Conservation (phyloP, 805 yeast genomes). For the Dipodascus albidus region DNA sequence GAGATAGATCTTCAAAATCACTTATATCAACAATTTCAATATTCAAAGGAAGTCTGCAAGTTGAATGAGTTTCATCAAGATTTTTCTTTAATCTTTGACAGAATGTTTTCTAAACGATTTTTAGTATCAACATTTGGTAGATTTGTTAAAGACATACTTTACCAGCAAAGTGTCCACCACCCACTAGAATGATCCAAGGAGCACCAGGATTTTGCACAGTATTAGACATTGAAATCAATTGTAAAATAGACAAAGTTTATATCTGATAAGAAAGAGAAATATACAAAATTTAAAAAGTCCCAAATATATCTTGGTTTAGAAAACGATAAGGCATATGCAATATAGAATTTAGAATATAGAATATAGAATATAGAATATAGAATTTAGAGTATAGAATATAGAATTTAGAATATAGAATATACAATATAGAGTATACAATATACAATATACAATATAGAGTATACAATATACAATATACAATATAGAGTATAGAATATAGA, state of each 20-base stretch:
- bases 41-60: constrained; percentile 10
- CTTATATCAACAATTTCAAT: constrained; percentile 34
- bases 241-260: background rate
- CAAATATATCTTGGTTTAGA: too few species aligned
- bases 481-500: too few species aligned
- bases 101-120: constrained; percentile 9
- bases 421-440: too few species aligned
- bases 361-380: too few species aligned
- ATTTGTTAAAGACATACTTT: constrained; percentile 25
- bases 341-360: too few species aligned
- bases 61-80: background rate
- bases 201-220: background rate
- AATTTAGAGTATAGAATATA: too few species aligned
- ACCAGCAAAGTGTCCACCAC: constrained; percentile 56
- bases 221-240: too few species aligned
- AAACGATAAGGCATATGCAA: too few species aligned
- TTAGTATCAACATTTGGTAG: background rate
- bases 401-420: too few species aligned
- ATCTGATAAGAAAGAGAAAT: background rate
- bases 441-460: too few species aligned
- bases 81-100: constrained; percentile 17
- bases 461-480: too few species aligned
- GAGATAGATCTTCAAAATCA: constrained; percentile 20
- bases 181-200: constrained; percentile 35
- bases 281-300: too few species aligned